Conservation (phyloP, 352 stramenopile species). For the Nannochloropsis limnetica region DNA sequence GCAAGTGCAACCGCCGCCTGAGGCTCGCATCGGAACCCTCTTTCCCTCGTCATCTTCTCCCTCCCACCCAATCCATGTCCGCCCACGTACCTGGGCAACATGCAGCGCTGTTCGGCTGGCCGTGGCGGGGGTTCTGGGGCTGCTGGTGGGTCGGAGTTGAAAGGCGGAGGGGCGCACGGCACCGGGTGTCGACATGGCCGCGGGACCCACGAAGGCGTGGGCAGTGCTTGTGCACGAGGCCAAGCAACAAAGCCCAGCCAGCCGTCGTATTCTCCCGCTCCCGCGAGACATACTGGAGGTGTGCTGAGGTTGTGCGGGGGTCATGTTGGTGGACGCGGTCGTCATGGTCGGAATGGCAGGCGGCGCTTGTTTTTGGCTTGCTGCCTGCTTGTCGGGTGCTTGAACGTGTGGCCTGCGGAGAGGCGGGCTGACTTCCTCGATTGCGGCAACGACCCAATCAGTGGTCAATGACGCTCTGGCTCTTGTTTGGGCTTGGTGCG, state of each 20-base stretch:
- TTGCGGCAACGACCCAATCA: neutral
- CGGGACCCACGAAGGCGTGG: conserved; percentile 17
- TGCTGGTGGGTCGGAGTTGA: neutral
- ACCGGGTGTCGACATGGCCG: neutral
- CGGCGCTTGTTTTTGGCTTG: neutral
- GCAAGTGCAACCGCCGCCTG: neutral
- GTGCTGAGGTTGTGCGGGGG: neutral
- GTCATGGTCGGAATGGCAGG: conserved; percentile 20
- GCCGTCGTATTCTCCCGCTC: conserved; percentile 8
- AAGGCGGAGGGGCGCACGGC: neutral
- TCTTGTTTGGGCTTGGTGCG: neutral
- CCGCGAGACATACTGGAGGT: neutral
- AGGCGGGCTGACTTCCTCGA: neutral
- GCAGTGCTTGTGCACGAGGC: neutral
- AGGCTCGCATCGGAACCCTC: neutral
- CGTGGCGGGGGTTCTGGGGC: neutral
- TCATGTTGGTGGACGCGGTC: neutral
- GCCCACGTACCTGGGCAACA: neutral
- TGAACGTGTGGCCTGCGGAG: neutral
- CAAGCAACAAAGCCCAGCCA: conserved; percentile 23
- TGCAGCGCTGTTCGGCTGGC: neutral
- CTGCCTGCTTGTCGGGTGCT: too few species aligned
- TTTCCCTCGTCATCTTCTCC: neutral
- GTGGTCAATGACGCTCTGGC: neutral
- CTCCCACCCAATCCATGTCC: neutral